Evolutionary conservation across 331 rosid genomes (phyloP).

Genomic region (Cydonia oblonga): DNA sequence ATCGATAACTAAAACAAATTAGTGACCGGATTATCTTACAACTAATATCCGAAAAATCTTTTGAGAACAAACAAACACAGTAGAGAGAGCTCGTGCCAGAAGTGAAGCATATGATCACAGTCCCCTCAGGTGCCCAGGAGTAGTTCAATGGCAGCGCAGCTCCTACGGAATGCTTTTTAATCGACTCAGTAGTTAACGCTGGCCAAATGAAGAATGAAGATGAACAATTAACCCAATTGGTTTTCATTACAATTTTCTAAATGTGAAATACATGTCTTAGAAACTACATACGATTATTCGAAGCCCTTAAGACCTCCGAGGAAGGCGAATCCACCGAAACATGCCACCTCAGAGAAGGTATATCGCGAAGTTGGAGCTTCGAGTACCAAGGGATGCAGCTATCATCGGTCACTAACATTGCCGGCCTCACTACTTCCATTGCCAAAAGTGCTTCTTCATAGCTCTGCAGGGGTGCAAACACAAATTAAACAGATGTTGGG

Average conservation of each 20-base stretch:
- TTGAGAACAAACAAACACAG: neutral
- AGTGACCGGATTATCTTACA: no score
- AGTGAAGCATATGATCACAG: slow-evolving; percentile 71
- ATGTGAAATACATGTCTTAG: neutral
- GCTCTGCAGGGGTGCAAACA: slow-evolving; percentile 25
- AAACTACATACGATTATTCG: slow-evolving; percentile 33
- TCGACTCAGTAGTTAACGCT: slow-evolving; percentile 42
- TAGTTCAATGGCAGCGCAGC: slow-evolving; percentile 20
- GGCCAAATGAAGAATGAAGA: slow-evolving; percentile 7
- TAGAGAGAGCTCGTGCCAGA: slow-evolving; percentile 44
- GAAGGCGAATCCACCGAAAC: slow-evolving; percentile 46
- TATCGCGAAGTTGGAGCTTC: slow-evolving; percentile 31
- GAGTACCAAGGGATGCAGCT: slow-evolving; percentile 49
- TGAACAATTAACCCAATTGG: neutral
- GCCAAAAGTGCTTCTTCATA: slow-evolving; percentile 67
- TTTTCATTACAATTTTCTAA: neutral
- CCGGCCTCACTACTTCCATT: slow-evolving; percentile 52
- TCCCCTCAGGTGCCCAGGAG: slow-evolving; percentile 57
- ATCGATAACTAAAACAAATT: no score
- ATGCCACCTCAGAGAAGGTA: slow-evolving; percentile 56
- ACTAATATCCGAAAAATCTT: neutral
- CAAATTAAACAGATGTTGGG: neutral
- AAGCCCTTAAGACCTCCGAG: slow-evolving; percentile 14
- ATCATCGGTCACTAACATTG: slow-evolving; percentile 57
- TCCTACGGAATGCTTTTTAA: slow-evolving; percentile 28